Conservation (phyloP, 192 early-diverging fungal genomes). For the Mycoemilia scoparia region DNA sequence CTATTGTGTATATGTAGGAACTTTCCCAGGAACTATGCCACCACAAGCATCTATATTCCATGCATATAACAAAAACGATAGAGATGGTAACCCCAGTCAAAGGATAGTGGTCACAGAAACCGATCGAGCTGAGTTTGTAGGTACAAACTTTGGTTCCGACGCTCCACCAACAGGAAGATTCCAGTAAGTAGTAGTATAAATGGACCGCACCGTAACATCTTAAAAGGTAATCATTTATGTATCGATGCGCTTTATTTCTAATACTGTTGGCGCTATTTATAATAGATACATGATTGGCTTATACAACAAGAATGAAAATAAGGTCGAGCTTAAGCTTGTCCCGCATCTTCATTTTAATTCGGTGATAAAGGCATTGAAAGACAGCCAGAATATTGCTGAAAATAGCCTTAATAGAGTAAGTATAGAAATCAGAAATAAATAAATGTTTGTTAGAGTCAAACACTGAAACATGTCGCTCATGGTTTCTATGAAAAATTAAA, state of each 20-base stretch:
- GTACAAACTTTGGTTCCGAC: slow-evolving; percentile 42
- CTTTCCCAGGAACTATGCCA: slow-evolving; percentile 15
- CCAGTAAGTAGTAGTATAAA: too few relatives aligned
- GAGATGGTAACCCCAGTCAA: slow-evolving; percentile 3
- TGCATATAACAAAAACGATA: slow-evolving; percentile 12
- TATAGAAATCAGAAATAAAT: not conserved
- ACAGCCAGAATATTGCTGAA: slow-evolving; percentile 24
- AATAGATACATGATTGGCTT: slow-evolving; percentile 79
- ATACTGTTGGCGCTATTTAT: slow-evolving; percentile 20
- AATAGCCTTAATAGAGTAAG: too few relatives aligned
- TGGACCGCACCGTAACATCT: too few relatives aligned
- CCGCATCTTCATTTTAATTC: slow-evolving; percentile 43
- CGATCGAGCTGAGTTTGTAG: slow-evolving; percentile 57
- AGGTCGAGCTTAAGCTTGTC: slow-evolving; percentile 50
- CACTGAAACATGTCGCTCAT: too few relatives aligned
- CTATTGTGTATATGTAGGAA: slow-evolving; percentile 3
- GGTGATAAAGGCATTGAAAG: slow-evolving; percentile 50
- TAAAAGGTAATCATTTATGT: too few relatives aligned
- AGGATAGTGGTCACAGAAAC: slow-evolving; percentile 43
- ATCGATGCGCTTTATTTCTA: too few relatives aligned
- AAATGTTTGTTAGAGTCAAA: not conserved
- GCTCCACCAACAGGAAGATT: slow-evolving; percentile 19
- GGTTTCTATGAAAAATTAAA: too few relatives aligned
- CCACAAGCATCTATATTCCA: slow-evolving; percentile 18
- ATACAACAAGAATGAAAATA: slow-evolving; percentile 44